A percentile compares a stretch with the other conserved stretches of the same genome.
phyloP scores from a whole-genome alignment of 805 yeast genomes.

The Sporopachydermia lactativora region DNA sequence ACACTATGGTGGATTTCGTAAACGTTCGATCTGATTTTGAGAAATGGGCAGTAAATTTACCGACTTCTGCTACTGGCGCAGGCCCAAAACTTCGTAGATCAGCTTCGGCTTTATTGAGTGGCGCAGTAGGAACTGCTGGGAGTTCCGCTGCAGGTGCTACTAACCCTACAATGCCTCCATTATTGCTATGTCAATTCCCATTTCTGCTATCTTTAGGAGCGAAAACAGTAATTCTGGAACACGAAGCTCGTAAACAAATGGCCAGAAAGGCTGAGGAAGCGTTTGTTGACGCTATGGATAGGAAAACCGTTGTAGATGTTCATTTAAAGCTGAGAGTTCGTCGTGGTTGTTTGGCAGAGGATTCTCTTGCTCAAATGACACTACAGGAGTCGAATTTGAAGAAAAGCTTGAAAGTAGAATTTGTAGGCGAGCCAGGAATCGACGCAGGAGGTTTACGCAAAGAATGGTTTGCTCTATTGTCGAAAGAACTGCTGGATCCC shows the following conservation, averaged over 20 bases:
- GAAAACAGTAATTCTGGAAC: conserved; percentile 66
- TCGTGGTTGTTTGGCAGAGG: conserved; percentile 52
- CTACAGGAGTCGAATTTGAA: conserved; percentile 47
- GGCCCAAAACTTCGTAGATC: too few relatives aligned
- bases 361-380: conserved; percentile 44
- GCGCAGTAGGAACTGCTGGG: too few relatives aligned
- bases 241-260: conserved; percentile 72
- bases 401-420: conserved; percentile 66
- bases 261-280: conserved; percentile 84
- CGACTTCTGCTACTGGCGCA: too few relatives aligned
- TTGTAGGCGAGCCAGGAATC: conserved; percentile 79
- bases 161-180: too few relatives aligned
- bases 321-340: conserved; percentile 57
- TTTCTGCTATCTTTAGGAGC: conserved; percentile 70
- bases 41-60: conserved; percentile 58
- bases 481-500: conserved; percentile 56
- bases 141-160: too few relatives aligned
- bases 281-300: conserved; percentile 58
- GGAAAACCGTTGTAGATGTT: conserved; percentile 46
- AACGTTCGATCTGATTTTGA: conserved; percentile 72
- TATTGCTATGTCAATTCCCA: conserved; percentile 82
- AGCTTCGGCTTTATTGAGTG: too few relatives aligned
- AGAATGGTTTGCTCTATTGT: conserved; percentile 81
- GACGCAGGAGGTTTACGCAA: conserved; percentile 93
- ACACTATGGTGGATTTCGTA: conserved; percentile 67